Conservation (phyloP, 768 basidiomycete genomes). For the Trametes cinnabarina region DNA sequence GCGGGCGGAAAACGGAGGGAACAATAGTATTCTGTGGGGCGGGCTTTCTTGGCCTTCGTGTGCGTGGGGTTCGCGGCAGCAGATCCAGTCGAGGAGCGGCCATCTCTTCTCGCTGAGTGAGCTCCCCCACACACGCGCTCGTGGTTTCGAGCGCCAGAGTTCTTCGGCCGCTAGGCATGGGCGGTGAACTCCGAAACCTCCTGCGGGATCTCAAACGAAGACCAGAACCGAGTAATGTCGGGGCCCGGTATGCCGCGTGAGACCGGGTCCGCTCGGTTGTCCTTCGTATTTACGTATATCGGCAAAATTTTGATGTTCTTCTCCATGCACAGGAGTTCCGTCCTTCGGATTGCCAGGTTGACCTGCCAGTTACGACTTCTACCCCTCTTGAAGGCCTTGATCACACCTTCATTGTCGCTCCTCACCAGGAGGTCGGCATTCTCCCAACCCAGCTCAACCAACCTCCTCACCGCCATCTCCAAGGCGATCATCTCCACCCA, state of each 20-base stretch:
- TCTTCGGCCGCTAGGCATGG: too few species aligned
- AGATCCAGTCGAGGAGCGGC: neutral
- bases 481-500: too few species aligned
- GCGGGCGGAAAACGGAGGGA: neutral
- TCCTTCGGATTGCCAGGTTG: neutral
- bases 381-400: neutral
- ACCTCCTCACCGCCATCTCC: too few species aligned
- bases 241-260: too few species aligned
- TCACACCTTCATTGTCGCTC: neutral
- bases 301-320: too few species aligned
- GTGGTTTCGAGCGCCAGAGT: neutral
- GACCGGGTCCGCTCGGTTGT: too few species aligned
- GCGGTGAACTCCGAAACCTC: too few species aligned
- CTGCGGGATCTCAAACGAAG: too few species aligned
- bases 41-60: neutral
- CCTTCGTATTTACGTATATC: too few species aligned
- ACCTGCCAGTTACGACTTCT: constrained; percentile 4
- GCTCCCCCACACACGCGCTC: neutral
- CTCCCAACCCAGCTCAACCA: neutral
- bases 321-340: neutral
- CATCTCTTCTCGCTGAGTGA: neutral
- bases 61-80: neutral
- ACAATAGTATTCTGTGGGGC: neutral
- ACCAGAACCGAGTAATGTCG: too few species aligned
- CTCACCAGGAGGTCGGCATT: neutral